Conservation (phyloP, 148 eudicot species). For the Polygonum aviculare region DNA sequence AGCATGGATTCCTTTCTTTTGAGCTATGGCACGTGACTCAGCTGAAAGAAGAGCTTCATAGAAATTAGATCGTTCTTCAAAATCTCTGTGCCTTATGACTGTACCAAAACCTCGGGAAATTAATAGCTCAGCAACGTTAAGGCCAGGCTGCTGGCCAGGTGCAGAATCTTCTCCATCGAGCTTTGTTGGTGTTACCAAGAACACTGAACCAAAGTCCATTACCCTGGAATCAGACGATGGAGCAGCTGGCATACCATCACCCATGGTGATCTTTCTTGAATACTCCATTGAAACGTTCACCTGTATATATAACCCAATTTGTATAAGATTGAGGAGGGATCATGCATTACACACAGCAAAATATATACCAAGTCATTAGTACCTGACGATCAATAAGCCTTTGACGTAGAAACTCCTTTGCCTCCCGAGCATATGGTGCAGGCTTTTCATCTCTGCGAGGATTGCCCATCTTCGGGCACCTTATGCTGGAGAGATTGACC, state of each 20-base stretch:
- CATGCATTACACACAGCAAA: background rate
- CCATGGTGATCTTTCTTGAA: conserved; percentile 57
- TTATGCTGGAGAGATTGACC: conserved; percentile 91
- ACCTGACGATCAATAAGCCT: conserved; percentile 90
- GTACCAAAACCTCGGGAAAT: conserved; percentile 74
- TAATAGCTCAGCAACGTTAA: conserved; percentile 78
- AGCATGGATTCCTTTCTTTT: conserved; percentile 73
- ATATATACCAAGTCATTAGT: background rate
- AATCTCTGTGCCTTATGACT: conserved; percentile 72
- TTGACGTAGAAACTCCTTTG: conserved; percentile 79
- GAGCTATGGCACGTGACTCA: conserved; percentile 67
- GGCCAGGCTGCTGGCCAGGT: conserved; percentile 46
- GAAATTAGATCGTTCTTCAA: conserved; percentile 78
- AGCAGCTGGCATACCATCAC: conserved; percentile 41
- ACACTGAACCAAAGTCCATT: conserved; percentile 88
- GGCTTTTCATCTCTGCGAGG: conserved; percentile 63
- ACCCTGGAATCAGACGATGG: conserved; percentile 43
- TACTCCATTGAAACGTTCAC: conserved; percentile 97
- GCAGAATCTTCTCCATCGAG: conserved; percentile 43
- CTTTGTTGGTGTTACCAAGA: conserved; percentile 58
- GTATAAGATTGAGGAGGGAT: background rate
- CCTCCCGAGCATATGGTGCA: conserved; percentile 76
- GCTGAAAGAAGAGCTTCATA: conserved; percentile 88
- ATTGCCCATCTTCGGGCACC: conserved; percentile 77
- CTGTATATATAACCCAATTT: conserved; percentile 29